These are phyloP conservation scores for Amylostereum areolatum DNA, from an alignment of 1,284 basidiomycete species.

Conservation along the genomic window DNA sequence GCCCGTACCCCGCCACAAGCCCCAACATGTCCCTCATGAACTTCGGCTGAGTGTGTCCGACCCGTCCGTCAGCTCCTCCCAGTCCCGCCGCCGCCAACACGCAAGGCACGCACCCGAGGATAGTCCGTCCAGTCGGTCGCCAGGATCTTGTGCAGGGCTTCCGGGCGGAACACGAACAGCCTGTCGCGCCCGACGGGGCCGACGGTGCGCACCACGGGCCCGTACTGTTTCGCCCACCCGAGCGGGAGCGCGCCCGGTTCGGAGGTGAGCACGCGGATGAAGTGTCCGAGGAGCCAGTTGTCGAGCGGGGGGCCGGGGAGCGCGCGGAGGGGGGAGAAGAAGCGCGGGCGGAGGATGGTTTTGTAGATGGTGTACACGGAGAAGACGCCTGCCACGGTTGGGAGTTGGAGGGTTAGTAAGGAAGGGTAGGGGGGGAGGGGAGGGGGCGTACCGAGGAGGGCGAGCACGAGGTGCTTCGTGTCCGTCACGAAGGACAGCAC, in stretches of 20 bases:
- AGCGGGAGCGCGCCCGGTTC: constrained; percentile 40
- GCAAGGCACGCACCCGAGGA: constrained; percentile 29
- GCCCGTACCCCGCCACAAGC: constrained; percentile 36
- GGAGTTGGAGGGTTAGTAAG: no score
- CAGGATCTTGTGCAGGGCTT: constrained; percentile 37
- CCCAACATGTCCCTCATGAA: constrained; percentile 37
- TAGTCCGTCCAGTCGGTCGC: constrained; percentile 40
- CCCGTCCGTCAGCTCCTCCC: neutral
- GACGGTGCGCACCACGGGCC: constrained; percentile 35
- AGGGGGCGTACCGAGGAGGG: no score
- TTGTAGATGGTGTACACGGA: constrained; percentile 21
- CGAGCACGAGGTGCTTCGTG: no score
- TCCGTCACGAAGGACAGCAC: no score
- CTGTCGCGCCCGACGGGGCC: constrained; percentile 42
- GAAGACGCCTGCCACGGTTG: no score
- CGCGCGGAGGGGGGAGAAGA: constrained; percentile 35
- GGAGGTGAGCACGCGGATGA: constrained; percentile 26
- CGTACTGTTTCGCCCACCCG: constrained; percentile 39
- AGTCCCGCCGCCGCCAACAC: neutral
- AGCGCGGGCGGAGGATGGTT: constrained; percentile 30
- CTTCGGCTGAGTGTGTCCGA: constrained; percentile 25
- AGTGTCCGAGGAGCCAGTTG: constrained; percentile 29
- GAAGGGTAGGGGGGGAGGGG: no score
- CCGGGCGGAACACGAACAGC: constrained; percentile 35
- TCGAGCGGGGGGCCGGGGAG: constrained; percentile 38